These are phyloP conservation scores for Moesziomyces aphidis DNA, from an alignment of 1,284 basidiomycete species.

Conservation along the genomic window DNA sequence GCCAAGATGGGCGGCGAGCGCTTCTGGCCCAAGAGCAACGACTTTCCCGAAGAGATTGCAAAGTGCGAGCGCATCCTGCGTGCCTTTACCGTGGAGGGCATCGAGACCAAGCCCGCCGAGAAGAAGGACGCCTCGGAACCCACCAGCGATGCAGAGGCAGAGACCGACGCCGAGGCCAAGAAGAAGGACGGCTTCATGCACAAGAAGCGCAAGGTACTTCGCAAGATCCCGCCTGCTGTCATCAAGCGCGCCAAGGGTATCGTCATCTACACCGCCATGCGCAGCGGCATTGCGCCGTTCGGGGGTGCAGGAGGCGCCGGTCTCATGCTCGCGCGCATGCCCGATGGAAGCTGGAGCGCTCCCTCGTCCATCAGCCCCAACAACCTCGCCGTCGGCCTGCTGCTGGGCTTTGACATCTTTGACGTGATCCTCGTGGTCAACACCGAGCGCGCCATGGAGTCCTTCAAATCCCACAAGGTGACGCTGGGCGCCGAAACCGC, in stretches of 20 bases:
- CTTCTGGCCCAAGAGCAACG: conserved; percentile 72
- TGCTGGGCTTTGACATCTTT: conserved; percentile 63
- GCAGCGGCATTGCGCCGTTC: conserved; percentile 71
- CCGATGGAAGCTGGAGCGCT: conserved; percentile 70
- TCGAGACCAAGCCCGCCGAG: conserved; percentile 49
- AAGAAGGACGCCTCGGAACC: conserved; percentile 1
- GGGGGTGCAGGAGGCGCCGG: conserved; percentile 72
- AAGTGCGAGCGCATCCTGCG: conserved; percentile 72
- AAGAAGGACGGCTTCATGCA: conserved; percentile 60
- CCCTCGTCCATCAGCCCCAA: conserved; percentile 71
- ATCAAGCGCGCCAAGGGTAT: conserved; percentile 69
- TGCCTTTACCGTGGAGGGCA: conserved; percentile 58
- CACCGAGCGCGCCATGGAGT: conserved; percentile 70
- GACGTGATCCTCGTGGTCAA: conserved; percentile 69
- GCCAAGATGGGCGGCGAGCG: conserved; percentile 70
- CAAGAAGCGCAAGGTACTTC: conserved; percentile 69
- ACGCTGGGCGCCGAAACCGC: conserved; percentile 72
- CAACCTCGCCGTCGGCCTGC: conserved; percentile 69
- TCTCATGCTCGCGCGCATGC: conserved; percentile 57
- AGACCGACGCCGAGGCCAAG: conserved; percentile 43
- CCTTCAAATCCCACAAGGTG: conserved; percentile 71
- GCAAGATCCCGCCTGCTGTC: conserved; percentile 72
- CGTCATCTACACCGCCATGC: conserved; percentile 72
- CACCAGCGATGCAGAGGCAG: conserved; percentile 60
- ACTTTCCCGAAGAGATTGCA: conserved; percentile 71